These are phyloP conservation scores for Ganoderma resinaceum DNA, from an alignment of 1,284 basidiomycete species.

Conservation along the genomic window DNA sequence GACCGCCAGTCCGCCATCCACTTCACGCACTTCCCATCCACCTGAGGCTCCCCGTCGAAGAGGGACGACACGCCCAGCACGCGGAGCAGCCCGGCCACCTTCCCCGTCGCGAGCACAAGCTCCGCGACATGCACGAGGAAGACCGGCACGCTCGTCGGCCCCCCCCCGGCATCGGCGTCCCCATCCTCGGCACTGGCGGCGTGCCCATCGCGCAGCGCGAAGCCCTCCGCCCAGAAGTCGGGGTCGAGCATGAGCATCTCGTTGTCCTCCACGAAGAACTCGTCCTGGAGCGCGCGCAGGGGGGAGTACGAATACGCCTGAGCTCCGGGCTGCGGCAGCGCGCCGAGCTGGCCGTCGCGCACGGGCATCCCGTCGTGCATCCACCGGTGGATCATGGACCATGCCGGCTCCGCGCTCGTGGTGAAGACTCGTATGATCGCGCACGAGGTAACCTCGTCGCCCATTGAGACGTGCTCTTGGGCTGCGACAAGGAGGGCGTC, in stretches of 20 bases:
- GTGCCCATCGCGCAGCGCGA: conserved; percentile 56
- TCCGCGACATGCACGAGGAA: conserved; percentile 68
- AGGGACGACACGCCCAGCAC: conserved; percentile 44
- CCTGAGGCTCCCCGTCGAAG: conserved; percentile 28
- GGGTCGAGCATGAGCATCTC: conserved; percentile 68
- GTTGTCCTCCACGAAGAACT: conserved; percentile 84
- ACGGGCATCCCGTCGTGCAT: conserved; percentile 75
- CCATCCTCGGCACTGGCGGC: conserved; percentile 34
- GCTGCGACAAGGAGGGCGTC: conserved; percentile 65
- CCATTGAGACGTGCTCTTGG: conserved; percentile 62
- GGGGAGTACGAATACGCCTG: conserved; percentile 5
- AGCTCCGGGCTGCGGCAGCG: conserved; percentile 3
- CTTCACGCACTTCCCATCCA: no score
- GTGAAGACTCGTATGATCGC: conserved; percentile 69
- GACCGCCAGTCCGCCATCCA: conserved; percentile 44
- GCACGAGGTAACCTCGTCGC: conserved; percentile 58
- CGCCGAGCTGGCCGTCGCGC: conserved; percentile 40
- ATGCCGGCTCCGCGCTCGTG: conserved; percentile 70
- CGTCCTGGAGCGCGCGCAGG: conserved; percentile 58
- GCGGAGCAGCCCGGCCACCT: conserved; percentile 77
- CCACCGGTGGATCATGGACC: conserved; percentile 79
- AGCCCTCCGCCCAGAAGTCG: conserved; percentile 85
- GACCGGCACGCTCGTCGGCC: conserved; percentile 55
- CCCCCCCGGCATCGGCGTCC: conserved; percentile 12
- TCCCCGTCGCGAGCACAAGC: conserved; percentile 74